These are phyloP conservation scores for Arxiozyma slooffiae DNA, from an alignment of 1,139 yeast genomes.

Conservation along the genomic window DNA sequence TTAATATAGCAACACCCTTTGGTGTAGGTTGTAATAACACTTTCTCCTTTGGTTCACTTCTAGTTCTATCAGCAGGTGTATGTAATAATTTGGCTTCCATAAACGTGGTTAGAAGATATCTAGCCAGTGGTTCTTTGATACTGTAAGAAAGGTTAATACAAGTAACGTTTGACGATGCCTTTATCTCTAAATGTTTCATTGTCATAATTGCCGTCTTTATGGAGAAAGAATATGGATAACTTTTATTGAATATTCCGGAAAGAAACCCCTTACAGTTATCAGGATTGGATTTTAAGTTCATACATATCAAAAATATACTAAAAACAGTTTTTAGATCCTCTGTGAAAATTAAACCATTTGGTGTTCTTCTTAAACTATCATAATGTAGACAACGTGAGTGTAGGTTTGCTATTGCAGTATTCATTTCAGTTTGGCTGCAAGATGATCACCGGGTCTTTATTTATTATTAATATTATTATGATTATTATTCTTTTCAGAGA, in stretches of 20 bases:
- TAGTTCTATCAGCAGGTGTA: slow-evolving; percentile 65
- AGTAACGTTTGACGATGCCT: slow-evolving; percentile 42
- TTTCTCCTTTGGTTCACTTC: slow-evolving; percentile 37
- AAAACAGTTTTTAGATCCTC: slow-evolving; percentile 51
- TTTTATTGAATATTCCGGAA: slow-evolving; percentile 18
- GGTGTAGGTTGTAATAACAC: slow-evolving; percentile 74
- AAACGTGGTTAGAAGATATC: slow-evolving; percentile 43
- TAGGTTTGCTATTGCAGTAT: neutral
- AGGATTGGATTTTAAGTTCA: slow-evolving; percentile 34
- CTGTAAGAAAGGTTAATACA: slow-evolving; percentile 52
- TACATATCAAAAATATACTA: slow-evolving; percentile 42
- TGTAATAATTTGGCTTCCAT: slow-evolving; percentile 63
- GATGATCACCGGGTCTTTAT: neutral
- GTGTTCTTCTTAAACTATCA: slow-evolving; percentile 39
- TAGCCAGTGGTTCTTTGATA: slow-evolving; percentile 46
- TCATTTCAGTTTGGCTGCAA: neutral
- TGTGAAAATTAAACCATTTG: slow-evolving; percentile 44
- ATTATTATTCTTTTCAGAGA: neutral
- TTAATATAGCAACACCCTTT: slow-evolving; percentile 70
- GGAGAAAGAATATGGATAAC: slow-evolving; percentile 46
- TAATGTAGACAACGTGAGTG: slow-evolving; percentile 37
- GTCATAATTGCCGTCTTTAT: slow-evolving; percentile 41
- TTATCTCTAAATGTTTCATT: slow-evolving; percentile 43
- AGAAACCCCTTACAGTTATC: slow-evolving; percentile 13
- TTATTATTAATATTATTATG: neutral